Evolutionary conservation across 2,329 filamentous ascomycete genomes (phyloP), one percentile per base, ranked within the genome.

Genomic region (Penicillium italicum): DNA sequence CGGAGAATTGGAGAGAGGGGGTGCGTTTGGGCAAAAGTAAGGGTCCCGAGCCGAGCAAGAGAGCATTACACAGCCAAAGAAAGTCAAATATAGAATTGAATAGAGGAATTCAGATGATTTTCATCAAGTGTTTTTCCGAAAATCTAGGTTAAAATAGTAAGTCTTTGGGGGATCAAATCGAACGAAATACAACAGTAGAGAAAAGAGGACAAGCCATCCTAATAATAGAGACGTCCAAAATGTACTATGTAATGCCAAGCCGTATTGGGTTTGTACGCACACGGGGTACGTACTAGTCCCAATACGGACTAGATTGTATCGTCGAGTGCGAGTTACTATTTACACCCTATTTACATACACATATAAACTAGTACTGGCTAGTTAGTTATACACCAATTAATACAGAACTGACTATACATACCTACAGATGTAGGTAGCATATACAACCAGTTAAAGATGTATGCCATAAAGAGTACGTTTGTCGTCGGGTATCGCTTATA

Each of bases 21-120:
- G 41, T 40, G 34, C 33, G 31, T 22, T 52, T 52, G 43, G 50
- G 50, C 50, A 36, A 36, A 50, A 44, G 22, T 28, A 44, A 44
- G 30, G 49, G 48, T 34, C 30, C 20, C 48, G 14, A 44, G 36
- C 45, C 33, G 38, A 37, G 20, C 24, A 16, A 22, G n/a, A 50
- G 26, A 37, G 49, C 12, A 51, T 45, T 51, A 51, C 41, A 51
- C n/a, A 24, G 24, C 18, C 37, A 43, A 24, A 20, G 11, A 26
- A 31, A 22, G n/a, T 43, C 48, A 43, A 50, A 33, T 31, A 45
- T 36, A 50, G 20, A 24, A 22, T 38, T 16, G 12, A 11, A 40
- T 5, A 41, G 22, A 42, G 40, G 36, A 16, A 45, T 36, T 36
- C 28, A n/a, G 40, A 42, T 34, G 48, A 38, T 22, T 46, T 37